phyloP scores from a whole-genome alignment of 495 filamentous ascomycete species.

The Polyplosphaeria fusca region DNA sequence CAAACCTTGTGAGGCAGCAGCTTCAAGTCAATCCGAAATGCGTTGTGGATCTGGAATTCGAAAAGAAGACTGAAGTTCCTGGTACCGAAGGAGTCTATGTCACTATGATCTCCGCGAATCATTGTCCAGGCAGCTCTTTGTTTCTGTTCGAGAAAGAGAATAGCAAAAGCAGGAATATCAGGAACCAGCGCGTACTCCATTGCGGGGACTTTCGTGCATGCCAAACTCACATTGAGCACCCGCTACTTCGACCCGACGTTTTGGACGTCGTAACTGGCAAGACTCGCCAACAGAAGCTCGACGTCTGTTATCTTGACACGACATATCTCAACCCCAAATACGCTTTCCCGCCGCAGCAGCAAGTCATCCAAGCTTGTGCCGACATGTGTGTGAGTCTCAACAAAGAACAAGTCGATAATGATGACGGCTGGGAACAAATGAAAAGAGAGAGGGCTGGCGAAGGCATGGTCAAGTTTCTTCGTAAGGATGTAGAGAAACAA shows the following conservation, averaged over 20 bases:
- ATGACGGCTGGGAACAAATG: slow-evolving; percentile 50
- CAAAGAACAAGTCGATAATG: slow-evolving; percentile 53
- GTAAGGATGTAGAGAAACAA: slow-evolving; percentile 39
- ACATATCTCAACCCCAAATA: slow-evolving; percentile 96
- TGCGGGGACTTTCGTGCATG: slow-evolving; percentile 96
- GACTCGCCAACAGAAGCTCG: slow-evolving; percentile 76
- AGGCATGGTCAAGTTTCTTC: slow-evolving; percentile 64
- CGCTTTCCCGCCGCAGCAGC: slow-evolving; percentile 82
- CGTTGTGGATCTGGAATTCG: slow-evolving; percentile 82
- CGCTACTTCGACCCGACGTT: slow-evolving; percentile 70
- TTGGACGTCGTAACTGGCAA: slow-evolving; percentile 65
- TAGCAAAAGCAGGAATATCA: slow-evolving; percentile 55
- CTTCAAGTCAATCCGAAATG: slow-evolving; percentile 82
- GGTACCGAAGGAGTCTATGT: slow-evolving; percentile 76
- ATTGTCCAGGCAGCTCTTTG: slow-evolving; percentile 91
- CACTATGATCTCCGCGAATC: slow-evolving; percentile 94
- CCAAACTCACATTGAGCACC: slow-evolving; percentile 79
- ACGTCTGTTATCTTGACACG: slow-evolving; percentile 94
- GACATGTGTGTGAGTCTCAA: slow-evolving; percentile 78
- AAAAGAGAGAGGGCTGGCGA: slow-evolving; percentile 50
- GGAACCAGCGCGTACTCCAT: slow-evolving; percentile 76
- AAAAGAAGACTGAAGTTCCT: slow-evolving; percentile 73
- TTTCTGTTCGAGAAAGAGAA: slow-evolving; percentile 84
- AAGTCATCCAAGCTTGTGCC: slow-evolving; percentile 81
- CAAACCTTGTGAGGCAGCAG: slow-evolving; percentile 80